These are phyloP conservation scores for Aspergillus novoparasiticus DNA, from an alignment of 2,329 filamentous ascomycete species.

Conservation along the genomic window DNA sequence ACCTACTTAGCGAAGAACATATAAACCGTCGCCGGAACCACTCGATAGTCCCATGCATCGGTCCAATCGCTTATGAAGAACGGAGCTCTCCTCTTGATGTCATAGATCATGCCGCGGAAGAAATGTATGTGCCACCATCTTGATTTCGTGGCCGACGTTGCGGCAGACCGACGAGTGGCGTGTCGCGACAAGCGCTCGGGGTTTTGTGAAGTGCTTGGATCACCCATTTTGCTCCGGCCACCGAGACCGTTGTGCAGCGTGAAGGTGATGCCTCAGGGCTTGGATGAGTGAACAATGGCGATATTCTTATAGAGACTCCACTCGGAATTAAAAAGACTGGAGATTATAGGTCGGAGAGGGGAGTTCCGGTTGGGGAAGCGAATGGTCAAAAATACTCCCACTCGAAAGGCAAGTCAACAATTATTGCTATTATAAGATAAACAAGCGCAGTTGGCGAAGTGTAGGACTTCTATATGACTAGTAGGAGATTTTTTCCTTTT, in stretches of 20 bases:
- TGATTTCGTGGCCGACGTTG: constrained; percentile 16
- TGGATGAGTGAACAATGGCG: background rate
- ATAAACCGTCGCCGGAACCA: constrained; percentile 83
- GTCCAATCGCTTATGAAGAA: constrained; percentile 81
- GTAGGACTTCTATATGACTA: background rate
- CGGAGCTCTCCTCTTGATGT: constrained; percentile 72
- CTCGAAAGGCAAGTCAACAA: background rate
- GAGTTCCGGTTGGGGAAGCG: background rate
- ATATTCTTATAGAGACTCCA: background rate
- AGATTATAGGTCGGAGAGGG: background rate
- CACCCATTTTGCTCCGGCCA: background rate
- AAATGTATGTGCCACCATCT: constrained; percentile 74
- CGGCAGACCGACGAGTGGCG: background rate
- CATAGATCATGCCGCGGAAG: constrained; percentile 79
- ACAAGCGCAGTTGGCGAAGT: background rate
- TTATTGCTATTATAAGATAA: background rate
- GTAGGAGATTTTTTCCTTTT: too few relatives aligned
- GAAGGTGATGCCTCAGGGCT: background rate
- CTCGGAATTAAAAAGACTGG: background rate
- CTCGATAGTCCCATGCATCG: constrained; percentile 88
- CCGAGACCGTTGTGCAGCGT: background rate
- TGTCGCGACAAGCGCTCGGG: background rate
- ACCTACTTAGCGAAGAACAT: constrained; percentile 93
- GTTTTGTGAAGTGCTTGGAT: background rate
- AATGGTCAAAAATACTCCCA: background rate